phyloP scores from a whole-genome alignment of 805 yeast species.

The Candida insectalens region DNA sequence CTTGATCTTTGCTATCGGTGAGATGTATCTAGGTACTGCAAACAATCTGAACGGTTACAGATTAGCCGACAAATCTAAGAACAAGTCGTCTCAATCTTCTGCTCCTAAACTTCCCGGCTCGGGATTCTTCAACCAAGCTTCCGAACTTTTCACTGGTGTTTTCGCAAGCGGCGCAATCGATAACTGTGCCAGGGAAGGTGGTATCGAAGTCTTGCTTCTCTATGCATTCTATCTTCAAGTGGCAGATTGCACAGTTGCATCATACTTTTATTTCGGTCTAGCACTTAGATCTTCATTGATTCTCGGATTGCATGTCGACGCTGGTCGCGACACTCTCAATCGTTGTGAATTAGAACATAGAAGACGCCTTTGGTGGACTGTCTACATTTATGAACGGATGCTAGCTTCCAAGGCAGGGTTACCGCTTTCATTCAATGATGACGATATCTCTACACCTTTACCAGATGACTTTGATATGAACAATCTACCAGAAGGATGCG shows the following conservation, averaged over 20 bases:
- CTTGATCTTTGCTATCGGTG: constrained; percentile 70
- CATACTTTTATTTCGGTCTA: constrained; percentile 45
- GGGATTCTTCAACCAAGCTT: constrained; percentile 68
- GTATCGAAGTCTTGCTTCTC: constrained; percentile 62
- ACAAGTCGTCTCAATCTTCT: constrained; percentile 6
- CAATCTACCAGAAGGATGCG: constrained; percentile 48
- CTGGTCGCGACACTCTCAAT: constrained; percentile 51
- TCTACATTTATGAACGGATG: constrained; percentile 49
- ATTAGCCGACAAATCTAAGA: constrained; percentile 16
- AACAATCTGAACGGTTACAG: constrained; percentile 48
- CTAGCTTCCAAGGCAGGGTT: constrained; percentile 74
- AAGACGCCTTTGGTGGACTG: constrained; percentile 30
- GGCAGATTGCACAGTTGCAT: constrained; percentile 76
- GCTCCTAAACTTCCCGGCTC: constrained; percentile 57
- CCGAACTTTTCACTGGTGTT: constrained; percentile 67
- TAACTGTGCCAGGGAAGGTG: constrained; percentile 69
- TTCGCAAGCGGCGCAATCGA: constrained; percentile 77
- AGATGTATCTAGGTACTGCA: constrained; percentile 73
- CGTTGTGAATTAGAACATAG: constrained; percentile 46
- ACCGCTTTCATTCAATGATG: constrained; percentile 71
- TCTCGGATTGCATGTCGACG: constrained; percentile 76
- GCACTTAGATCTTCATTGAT: constrained; percentile 43
- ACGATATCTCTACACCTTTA: constrained; percentile 68
- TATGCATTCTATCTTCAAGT: constrained; percentile 77
- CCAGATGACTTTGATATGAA: constrained; percentile 66